Base-by-base conservation (phyloP, 208 protist genomes). In the Leishmania tropica region DNA sequence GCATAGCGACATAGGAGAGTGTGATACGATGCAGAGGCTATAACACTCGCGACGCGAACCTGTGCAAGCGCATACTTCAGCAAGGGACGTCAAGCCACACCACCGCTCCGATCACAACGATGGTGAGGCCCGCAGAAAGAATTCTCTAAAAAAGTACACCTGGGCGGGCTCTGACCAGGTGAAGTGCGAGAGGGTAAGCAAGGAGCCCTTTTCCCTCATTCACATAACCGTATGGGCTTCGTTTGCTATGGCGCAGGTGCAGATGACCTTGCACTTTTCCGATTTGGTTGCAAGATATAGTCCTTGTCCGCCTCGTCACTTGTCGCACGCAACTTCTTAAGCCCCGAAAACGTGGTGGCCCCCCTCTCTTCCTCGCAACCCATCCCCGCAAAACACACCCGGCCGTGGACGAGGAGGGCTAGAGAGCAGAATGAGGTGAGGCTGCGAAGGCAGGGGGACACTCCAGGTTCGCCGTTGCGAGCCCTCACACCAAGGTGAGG, bases 371-470 rank as follows among this genome's bases (percentile, higher is more conserved):
- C 60, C 60, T 67, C 60, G 11, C 24, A 1, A 1, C 6, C 56
- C 6, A 31, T 31, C 56, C 28, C 24, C 24, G 56, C 11, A 67
- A 67, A 37, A 37, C 13, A 28, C 24, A 6, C n/a, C n/a, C n/a
- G 60, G n/a, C 15, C 60, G 7, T 67, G 11, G 60, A 17, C n/a
- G n/a, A 67, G 60, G n/a, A 67, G 19, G 60, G 60, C n/a, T 37
- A 37, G 60, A 67, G 56, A 67, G 60, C 60, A 37, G n/a, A 28
- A 37, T 67, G 60, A 67, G 60, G n/a, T 67, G 60, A 67, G 60
- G n/a, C 11, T 37, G n/a, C 37, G 60, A 67, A 21, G n/a, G 56
- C 24, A n/a, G 7, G 56, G 24, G 56, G 17, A n/a, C 53, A 58
- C 56, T 62, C 24, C 24, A 62, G 24, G 56, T n/a, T 62, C 56